A percentile compares a stretch with the other conserved stretches of the same genome.
Conservation (phyloP, 2,329 filamentous ascomycete species). For the Alternaria tenuissima region DNA sequence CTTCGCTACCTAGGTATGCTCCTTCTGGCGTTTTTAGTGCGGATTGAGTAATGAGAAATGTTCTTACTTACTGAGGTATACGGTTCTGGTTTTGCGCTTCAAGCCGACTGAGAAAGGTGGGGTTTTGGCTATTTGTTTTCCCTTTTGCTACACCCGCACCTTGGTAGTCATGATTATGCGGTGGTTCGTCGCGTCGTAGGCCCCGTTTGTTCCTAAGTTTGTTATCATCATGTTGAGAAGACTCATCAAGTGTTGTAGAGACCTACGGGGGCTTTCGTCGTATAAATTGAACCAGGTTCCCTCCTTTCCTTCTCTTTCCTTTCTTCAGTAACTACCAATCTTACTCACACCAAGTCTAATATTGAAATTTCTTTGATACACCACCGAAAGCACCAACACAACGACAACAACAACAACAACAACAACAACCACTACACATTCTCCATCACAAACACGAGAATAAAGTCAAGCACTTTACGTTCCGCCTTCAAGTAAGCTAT, state of each 20-base stretch:
- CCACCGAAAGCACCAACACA: not conserved
- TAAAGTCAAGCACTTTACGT: slow-evolving; percentile 3
- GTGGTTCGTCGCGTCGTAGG: not conserved
- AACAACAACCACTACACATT: not conserved
- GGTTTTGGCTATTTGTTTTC: not conserved
- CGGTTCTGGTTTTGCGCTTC: not conserved
- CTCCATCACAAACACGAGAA: not conserved
- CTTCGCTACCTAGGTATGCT: no score
- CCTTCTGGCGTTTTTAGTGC: no score
- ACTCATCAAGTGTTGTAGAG: not conserved
- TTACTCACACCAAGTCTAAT: not conserved
- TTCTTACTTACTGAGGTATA: not conserved
- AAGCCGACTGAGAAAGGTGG: not conserved
- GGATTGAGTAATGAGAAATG: not conserved
- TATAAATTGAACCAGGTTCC: not conserved
- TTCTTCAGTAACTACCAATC: not conserved
- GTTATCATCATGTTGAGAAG: not conserved
- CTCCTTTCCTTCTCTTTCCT: not conserved
- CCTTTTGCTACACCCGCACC: not conserved
- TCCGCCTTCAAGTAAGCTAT: slow-evolving; percentile 2
- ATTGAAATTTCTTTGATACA: not conserved
- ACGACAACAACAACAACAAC: not conserved
- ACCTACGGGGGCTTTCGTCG: not conserved
- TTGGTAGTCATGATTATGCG: not conserved
- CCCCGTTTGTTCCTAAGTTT: not conserved